Evolutionary conservation across 768 basidiomycete species (phyloP).

Genomic region (Tricholoma terreum): DNA sequence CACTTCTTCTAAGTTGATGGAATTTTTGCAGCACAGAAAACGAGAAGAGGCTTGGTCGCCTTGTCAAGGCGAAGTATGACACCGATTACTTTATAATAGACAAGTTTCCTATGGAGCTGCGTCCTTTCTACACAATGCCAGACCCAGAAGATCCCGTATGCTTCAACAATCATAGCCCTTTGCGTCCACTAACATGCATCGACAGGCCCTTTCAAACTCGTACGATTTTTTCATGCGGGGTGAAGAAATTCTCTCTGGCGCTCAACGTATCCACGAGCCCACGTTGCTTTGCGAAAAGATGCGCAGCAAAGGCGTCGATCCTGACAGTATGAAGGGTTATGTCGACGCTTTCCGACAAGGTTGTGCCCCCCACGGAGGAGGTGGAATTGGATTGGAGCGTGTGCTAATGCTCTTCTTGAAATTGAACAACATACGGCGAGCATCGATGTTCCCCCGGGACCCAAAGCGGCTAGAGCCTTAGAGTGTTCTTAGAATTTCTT

Average conservation of each 20-base stretch:
- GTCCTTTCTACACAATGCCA: conserved; percentile 99
- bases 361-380: conserved; percentile 94
- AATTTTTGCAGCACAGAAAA: conserved; percentile 73
- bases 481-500: conserved; percentile 11
- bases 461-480: conserved; percentile 92
- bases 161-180: conserved; percentile 10
- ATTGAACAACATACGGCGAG: conserved; percentile 91
- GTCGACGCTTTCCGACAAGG: conserved; percentile 94
- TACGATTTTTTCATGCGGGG: conserved; percentile 99
- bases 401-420: conserved; percentile 98
- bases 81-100: conserved; percentile 99
- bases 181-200: conserved; percentile 6
- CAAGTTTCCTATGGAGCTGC: conserved; percentile 94
- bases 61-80: conserved; percentile 91
- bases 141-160: conserved; percentile 86
- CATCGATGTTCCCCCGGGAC: conserved; percentile 94
- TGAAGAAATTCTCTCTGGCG: conserved; percentile 97
- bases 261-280: conserved; percentile 96
- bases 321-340: conserved; percentile 88
- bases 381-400: conserved; percentile 92
- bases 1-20: conserved; percentile 8
- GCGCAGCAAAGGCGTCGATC: conserved; percentile 84
- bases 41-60: conserved; percentile 87
- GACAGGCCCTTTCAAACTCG: conserved; percentile 88
- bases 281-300: conserved; percentile 79